Conservation (phyloP, 2,329 filamentous ascomycete species). For the Elsinoe fawcettii region DNA sequence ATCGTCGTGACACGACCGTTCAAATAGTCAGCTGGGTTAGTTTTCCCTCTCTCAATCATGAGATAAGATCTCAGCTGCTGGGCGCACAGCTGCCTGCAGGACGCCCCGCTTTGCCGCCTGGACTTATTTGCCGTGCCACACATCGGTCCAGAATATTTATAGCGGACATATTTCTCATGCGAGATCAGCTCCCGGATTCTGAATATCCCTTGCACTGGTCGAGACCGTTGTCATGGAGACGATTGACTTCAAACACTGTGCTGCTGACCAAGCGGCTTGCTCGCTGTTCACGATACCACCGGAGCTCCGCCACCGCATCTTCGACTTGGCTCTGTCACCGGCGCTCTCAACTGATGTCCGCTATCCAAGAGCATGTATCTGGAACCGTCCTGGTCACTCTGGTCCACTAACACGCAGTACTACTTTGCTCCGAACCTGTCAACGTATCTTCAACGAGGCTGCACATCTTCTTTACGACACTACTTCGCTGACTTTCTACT, state of each 20-base stretch:
- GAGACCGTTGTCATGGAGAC: not conserved
- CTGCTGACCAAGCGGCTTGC: not conserved
- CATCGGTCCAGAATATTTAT: not conserved
- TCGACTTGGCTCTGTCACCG: conserved; percentile 28
- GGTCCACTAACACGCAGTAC: conserved; percentile 22
- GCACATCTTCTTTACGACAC: conserved; percentile 15
- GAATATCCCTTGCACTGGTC: not conserved
- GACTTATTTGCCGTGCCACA: not conserved
- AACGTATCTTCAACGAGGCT: conserved; percentile 31
- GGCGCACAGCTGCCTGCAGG: not conserved
- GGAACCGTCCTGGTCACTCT: conserved; percentile 30
- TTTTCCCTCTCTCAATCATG: too few relatives aligned
- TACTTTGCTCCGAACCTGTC: conserved; percentile 30
- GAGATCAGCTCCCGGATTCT: not conserved
- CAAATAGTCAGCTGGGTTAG: too few relatives aligned
- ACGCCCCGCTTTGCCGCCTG: not conserved
- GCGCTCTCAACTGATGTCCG: conserved; percentile 21
- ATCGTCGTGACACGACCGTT: too few relatives aligned
- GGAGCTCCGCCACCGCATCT: conserved; percentile 32
- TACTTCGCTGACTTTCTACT: conserved; percentile 14
- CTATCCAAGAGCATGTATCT: conserved; percentile 24
- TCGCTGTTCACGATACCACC: not conserved
- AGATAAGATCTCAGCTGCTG: too few relatives aligned
- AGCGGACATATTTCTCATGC: not conserved
- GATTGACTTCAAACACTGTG: too few relatives aligned